These are phyloP conservation scores for Podospora comata DNA, from an alignment of 495 filamentous ascomycete genomes.

Conservation along the genomic window DNA sequence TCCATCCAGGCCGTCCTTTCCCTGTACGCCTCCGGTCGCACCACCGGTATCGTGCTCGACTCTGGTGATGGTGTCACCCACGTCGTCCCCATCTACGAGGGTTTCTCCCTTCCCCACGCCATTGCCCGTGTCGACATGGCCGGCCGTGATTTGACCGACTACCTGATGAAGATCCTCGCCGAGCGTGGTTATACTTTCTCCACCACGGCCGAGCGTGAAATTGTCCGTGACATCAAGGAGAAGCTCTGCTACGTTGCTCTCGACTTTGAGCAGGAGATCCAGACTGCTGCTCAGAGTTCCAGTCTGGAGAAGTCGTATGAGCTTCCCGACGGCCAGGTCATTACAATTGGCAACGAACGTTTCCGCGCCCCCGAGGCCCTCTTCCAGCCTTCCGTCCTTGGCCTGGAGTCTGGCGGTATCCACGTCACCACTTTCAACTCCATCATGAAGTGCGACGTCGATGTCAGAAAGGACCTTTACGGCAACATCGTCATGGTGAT, in stretches of 20 bases:
- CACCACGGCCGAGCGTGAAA: conserved; percentile 99
- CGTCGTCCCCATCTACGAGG: conserved; percentile 99
- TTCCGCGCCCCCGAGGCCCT: conserved; percentile 99
- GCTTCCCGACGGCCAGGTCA: conserved; percentile 98
- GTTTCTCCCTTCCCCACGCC: conserved; percentile 98
- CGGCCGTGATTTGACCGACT: conserved; percentile 98
- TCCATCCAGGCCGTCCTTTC: conserved; percentile 99
- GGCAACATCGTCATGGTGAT: conserved; percentile 99
- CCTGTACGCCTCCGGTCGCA: conserved; percentile 99
- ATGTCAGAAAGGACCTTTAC: conserved; percentile 98
- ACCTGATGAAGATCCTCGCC: conserved; percentile 99
- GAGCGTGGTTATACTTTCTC: conserved; percentile 99
- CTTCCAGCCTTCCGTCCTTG: conserved; percentile 97
- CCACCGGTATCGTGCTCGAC: conserved; percentile 99
- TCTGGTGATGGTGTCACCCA: conserved; percentile 99
- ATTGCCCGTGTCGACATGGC: conserved; percentile 99
- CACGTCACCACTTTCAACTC: conserved; percentile 99
- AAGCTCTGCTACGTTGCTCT: conserved; percentile 99
- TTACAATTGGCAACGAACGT: conserved; percentile 99
- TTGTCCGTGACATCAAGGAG: conserved; percentile 99
- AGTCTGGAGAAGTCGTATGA: conserved; percentile 99
- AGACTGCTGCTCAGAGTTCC: conserved; percentile 95
- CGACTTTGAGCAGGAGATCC: conserved; percentile 99
- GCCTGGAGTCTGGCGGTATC: conserved; percentile 97
- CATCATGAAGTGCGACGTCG: conserved; percentile 99